These are phyloP conservation scores for Ulota crispa DNA, from an alignment of 225 moss, liverwort and hornwort species.

Conservation along the genomic window DNA sequence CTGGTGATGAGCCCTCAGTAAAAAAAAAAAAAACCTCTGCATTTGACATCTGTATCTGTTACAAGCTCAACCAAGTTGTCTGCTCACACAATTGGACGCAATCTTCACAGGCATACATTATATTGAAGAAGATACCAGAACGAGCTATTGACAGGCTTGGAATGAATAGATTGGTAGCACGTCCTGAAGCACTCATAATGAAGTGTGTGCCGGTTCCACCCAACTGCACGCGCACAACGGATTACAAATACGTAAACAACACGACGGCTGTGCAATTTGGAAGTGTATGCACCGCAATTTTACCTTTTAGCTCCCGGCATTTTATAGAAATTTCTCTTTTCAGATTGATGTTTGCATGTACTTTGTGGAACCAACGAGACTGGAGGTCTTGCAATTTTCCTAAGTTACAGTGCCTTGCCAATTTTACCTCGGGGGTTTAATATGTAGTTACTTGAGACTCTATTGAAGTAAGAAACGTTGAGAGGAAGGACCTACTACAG, in stretches of 20 bases:
- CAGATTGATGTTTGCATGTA: background rate
- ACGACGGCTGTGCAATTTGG: conserved; percentile 51
- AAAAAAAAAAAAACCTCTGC: background rate
- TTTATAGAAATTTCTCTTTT: background rate
- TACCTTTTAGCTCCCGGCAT: background rate
- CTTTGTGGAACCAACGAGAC: conserved; percentile 8
- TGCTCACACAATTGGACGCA: conserved; percentile 6
- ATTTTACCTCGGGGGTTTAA: conserved; percentile 10
- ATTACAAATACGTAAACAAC: conserved; percentile 73
- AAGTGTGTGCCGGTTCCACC: conserved; percentile 64
- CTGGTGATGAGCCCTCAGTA: background rate
- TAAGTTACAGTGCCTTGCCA: background rate
- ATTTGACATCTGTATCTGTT: conserved; percentile 1
- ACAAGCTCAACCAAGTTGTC: background rate
- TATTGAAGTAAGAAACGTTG: background rate
- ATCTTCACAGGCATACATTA: conserved; percentile 53
- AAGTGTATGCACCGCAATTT: conserved; percentile 24
- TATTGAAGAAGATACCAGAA: conserved; percentile 62
- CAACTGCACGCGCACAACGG: conserved; percentile 74
- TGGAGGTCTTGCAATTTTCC: background rate
- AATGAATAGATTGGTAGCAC: conserved; percentile 56
- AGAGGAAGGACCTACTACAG: background rate
- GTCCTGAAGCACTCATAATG: conserved; percentile 66
- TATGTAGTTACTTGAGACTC: background rate
- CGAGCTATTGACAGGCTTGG: conserved; percentile 55